These are phyloP conservation scores for Bacterosira constricta DNA, from an alignment of 108 stramenopile genomes.

Conservation along the genomic window DNA sequence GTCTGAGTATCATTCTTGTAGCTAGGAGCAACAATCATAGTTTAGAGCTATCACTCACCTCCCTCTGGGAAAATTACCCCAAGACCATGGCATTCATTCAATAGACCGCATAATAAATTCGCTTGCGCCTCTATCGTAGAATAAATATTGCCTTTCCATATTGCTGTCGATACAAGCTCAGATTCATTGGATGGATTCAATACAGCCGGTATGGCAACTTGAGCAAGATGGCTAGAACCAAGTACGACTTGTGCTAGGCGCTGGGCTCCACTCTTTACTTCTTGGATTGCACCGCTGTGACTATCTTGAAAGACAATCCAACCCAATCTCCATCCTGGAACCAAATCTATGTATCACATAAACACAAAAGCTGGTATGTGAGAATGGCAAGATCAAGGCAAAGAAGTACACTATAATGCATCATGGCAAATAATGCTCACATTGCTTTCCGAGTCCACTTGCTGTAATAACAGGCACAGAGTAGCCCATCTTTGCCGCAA, in stretches of 20 bases:
- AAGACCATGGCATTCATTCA: slow-evolving; percentile 71
- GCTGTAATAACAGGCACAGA: slow-evolving; percentile 85
- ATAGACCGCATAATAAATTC: slow-evolving; percentile 44
- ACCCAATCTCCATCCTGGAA: slow-evolving; percentile 93
- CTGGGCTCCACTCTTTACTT: slow-evolving; percentile 73
- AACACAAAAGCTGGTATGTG: neutral
- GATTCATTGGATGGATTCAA: slow-evolving; percentile 50
- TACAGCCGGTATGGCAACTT: slow-evolving; percentile 78
- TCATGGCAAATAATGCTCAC: slow-evolving; percentile 15
- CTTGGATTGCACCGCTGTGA: slow-evolving; percentile 55
- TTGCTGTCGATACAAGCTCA: slow-evolving; percentile 38
- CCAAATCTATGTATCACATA: slow-evolving; percentile 48
- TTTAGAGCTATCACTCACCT: slow-evolving; percentile 3
- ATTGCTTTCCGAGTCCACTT: slow-evolving; percentile 93
- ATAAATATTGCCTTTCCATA: slow-evolving; percentile 71
- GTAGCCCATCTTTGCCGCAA: slow-evolving; percentile 60
- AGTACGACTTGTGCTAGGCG: slow-evolving; percentile 83
- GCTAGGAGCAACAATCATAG: no score
- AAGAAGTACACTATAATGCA: neutral
- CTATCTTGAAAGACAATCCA: slow-evolving; percentile 87
- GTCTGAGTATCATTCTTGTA: no score
- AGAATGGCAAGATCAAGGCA: neutral
- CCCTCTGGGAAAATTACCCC: slow-evolving; percentile 71
- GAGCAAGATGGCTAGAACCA: slow-evolving; percentile 82
- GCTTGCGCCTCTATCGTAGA: slow-evolving; percentile 68